Evolutionary conservation across 2,329 filamentous ascomycete genomes (phyloP), one percentile per base, ranked within the genome.

Genomic region (Calycina herbarum): DNA sequence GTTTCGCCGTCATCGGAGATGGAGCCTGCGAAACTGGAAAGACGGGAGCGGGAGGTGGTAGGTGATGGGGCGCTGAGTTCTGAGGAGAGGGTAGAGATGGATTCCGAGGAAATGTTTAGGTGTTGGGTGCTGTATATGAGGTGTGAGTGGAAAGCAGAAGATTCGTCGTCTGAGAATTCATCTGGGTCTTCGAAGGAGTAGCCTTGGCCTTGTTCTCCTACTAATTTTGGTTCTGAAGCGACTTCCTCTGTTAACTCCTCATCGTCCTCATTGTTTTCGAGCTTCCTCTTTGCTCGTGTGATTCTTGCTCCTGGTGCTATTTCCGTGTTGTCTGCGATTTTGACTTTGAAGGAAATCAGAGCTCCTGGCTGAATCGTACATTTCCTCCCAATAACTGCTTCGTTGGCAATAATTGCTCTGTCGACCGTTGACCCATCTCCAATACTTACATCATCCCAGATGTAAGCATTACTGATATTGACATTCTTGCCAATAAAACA

Each of bases 401-500:
- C 86, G 72, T 89, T 88, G 4, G 91, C 95, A 63, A 99, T 81
- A 54, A 99, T 87, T 1, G 93, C 89, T 69, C 87, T 85, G 8
- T 85, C 83, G 59, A 99, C 81, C 29, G 84, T 84, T 17, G 89
- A 83, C 24, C 88, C 89, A 74, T 97, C 92, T 1, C 88, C 90
- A 70, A 99, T 86, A 5, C 85, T 85, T 0, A 87, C 88, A 72
- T 93, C 86, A 72, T 97, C 92, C 94, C 94, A 98, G 69, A 99
- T 86, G 72, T 93, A 94, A 27, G 92, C 90, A 71, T 92, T 85
- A 59, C 91, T 85, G 67, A 99, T 87, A 45, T 82, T 85, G 33
- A 95, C 94, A 70, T 95, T 92, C 71, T 86, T 89, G 6, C 95
- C 95, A 71, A 99, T 95, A 69, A 87, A 88, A 78, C 94, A 98